Evolutionary conservation across 2,329 filamentous ascomycete genomes (phyloP), one percentile per base, ranked within the genome.

Genomic region (Colletotrichum truncatum): DNA sequence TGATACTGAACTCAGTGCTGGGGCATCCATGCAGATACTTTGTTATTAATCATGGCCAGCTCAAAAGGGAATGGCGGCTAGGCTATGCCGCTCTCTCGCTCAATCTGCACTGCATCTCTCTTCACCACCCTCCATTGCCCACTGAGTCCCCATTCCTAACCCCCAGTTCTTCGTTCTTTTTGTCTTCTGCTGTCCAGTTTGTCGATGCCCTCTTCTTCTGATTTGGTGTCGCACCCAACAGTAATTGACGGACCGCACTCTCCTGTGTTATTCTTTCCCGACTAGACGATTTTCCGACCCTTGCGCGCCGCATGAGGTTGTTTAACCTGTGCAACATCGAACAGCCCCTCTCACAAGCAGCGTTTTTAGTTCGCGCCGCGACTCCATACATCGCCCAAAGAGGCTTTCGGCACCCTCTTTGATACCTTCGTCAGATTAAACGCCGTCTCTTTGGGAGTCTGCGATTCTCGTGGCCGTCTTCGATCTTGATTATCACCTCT

Each of bases 31-130:
- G 56, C 43, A 16, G 25, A 53, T 46, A 39, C 46, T 53, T 28
- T 39, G 36, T 48, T 64, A 64, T 53, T 61, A 54, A 53, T 64
- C 46, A 53, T 48, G 18, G 32, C 32, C 55, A 36, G 32, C 61
- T 60, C 38, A 36, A 64, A 64, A 30, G 21, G 55, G 61, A 53
- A 61, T 61, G 48, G 61, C 36, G 60, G 34, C 54, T 11, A 53
- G 54, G 30, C 60, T 36, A 45, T 59, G 55, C 36, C 25, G 46
- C 54, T 26, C 51, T 54, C 26, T 16, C 21, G 23, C 36, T 54
- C 36, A 23, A 8, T 21, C 39, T 43, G n/a, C n/a, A n/a, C n/a
- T 43, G 39, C 8, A 30, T 46, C 21, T 38, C 30, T 52, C 34
- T 23, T 36, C 41, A 26, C 16, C 39, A 16, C 28, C 53, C 53